Evolutionary conservation across 2,329 filamentous ascomycete species (phyloP).

Genomic region (Phaeomoniella chlamydospora): DNA sequence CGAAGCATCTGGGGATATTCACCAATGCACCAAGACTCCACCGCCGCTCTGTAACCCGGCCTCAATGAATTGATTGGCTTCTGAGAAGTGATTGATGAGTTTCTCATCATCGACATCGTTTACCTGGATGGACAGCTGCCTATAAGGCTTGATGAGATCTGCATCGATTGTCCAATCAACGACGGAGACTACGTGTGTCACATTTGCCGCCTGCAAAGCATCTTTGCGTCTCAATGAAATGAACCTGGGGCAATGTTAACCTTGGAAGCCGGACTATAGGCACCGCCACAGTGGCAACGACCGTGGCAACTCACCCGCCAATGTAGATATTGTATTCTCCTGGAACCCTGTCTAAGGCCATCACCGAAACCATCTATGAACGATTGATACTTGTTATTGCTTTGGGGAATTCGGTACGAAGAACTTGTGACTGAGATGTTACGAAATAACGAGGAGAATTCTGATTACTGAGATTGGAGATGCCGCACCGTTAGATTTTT

Average conservation of each 20-base stretch:
- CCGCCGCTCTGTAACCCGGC: constrained; percentile 48
- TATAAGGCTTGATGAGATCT: constrained; percentile 45
- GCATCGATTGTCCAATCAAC: constrained; percentile 46
- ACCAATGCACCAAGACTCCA: constrained; percentile 57
- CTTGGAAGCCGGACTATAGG: neutral
- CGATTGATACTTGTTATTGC: too few relatives aligned
- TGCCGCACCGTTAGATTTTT: too few relatives aligned
- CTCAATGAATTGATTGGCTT: constrained; percentile 71
- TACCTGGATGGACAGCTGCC: constrained; percentile 67
- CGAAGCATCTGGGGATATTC: too few relatives aligned
- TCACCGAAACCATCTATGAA: too few relatives aligned
- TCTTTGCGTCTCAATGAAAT: constrained; percentile 63
- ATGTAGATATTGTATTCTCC: constrained; percentile 59
- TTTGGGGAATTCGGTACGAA: too few relatives aligned
- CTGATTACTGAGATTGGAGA: too few relatives aligned
- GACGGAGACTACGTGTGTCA: constrained; percentile 86
- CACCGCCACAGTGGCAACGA: neutral
- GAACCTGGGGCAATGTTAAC: constrained; percentile 39
- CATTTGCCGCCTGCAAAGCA: constrained; percentile 54
- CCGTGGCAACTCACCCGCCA: constrained; percentile 54
- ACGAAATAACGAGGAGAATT: too few relatives aligned
- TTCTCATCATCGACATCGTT: constrained; percentile 88
- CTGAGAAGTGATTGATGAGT: constrained; percentile 64
- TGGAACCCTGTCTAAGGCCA: constrained; percentile 28
- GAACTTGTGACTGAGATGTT: too few relatives aligned